Evolutionary conservation across 2,329 filamentous ascomycete genomes (phyloP).

Genomic region (Cryphonectria carpinicola): DNA sequence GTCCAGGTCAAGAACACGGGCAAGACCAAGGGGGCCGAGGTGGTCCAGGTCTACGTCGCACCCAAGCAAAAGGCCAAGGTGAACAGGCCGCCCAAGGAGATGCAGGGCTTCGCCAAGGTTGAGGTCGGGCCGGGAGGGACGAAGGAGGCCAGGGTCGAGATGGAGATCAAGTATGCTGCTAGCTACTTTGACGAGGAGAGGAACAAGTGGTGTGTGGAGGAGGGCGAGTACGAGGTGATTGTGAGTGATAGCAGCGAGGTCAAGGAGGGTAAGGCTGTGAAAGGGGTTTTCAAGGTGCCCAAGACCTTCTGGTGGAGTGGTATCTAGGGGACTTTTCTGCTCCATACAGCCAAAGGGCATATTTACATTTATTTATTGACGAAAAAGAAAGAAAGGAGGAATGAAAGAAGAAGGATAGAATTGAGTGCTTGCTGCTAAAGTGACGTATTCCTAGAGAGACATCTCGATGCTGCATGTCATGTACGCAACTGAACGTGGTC

Average conservation of each 20-base stretch:
- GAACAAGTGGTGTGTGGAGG: conserved; percentile 67
- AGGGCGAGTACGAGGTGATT: conserved; percentile 66
- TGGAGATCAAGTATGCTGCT: conserved; percentile 66
- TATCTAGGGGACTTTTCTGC: conserved; percentile 43
- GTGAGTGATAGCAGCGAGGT: conserved; percentile 61
- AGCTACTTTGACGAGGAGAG: conserved; percentile 73
- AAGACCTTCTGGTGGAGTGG: conserved; percentile 72
- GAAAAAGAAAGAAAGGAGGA: background rate
- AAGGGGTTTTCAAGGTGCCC: conserved; percentile 57
- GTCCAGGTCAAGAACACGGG: conserved; percentile 67
- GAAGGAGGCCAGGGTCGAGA: conserved; percentile 58
- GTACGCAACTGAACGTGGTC: background rate
- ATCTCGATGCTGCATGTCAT: background rate
- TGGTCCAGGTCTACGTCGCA: conserved; percentile 61
- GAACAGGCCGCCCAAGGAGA: conserved; percentile 62
- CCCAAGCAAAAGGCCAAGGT: conserved; percentile 57
- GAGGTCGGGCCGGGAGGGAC: conserved; percentile 63
- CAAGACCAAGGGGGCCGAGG: conserved; percentile 53
- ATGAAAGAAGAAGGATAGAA: background rate
- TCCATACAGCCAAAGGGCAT: background rate
- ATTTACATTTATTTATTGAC: background rate
- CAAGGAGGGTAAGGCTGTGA: conserved; percentile 51
- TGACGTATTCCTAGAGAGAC: no score
- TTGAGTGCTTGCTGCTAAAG: background rate
- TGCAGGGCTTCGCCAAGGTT: conserved; percentile 70